Conservation (phyloP, 768 basidiomycete genomes). For the Amanita pseudoporphyria region DNA sequence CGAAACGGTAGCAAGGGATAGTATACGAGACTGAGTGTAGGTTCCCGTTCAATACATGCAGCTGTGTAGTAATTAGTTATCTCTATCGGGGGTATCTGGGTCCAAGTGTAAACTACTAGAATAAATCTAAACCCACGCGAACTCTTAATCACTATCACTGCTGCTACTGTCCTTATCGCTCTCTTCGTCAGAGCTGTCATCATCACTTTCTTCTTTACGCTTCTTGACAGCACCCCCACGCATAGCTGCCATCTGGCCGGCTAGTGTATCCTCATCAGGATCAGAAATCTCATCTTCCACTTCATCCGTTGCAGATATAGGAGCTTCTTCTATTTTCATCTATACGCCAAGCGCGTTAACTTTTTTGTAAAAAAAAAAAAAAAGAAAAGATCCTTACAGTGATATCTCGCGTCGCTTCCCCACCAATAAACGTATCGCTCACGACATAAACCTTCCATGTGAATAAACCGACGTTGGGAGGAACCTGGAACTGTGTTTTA, state of each 20-base stretch:
- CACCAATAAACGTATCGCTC: constrained; percentile 85
- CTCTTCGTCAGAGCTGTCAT: constrained; percentile 40
- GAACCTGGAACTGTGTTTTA: constrained; percentile 93
- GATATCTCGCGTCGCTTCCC: constrained; percentile 63
- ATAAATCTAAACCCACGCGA: neutral
- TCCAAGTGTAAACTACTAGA: neutral
- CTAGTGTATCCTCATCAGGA: constrained; percentile 92
- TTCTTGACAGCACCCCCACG: constrained; percentile 82
- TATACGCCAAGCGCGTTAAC: constrained; percentile 19
- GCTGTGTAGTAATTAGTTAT: neutral
- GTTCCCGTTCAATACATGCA: too few relatives aligned
- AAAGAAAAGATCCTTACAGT: constrained; percentile 38
- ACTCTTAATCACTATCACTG: constrained; percentile 26
- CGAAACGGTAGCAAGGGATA: too few relatives aligned
- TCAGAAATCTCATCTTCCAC: constrained; percentile 94
- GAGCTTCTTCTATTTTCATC: constrained; percentile 78
- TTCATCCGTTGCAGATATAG: constrained; percentile 46
- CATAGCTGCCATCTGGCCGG: constrained; percentile 98
- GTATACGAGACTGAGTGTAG: too few relatives aligned
- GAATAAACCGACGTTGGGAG: constrained; percentile 72
- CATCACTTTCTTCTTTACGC: constrained; percentile 32
- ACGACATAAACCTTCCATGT: constrained; percentile 83
- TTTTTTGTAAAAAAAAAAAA: constrained; percentile 10
- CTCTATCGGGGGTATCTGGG: too few relatives aligned
- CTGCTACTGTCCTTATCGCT: constrained; percentile 46